Evolutionary conservation across 306 rosid species (phyloP), one percentile per base, ranked within the genome.

Genomic region (Lablab purpureus): DNA sequence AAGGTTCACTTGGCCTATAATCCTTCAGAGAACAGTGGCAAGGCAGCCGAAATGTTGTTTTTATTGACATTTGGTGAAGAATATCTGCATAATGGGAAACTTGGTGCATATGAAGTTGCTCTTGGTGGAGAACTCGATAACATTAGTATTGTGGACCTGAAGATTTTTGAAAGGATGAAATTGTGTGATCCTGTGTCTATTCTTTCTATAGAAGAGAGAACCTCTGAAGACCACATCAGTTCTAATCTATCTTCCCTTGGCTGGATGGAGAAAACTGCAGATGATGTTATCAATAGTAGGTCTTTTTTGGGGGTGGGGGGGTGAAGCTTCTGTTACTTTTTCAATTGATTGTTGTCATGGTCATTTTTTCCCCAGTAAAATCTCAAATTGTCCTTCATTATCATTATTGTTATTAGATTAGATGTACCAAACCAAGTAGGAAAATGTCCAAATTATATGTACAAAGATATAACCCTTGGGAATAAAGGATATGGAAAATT

Each of bases 231-330:
- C 68, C 82, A 59, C 12, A 23, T 79, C 63, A 78, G 55, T 83
- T 85, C 90, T 82, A 88, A 92, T 87, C 59, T 87, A 85, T 86
- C 93, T 82, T 87, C 85, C 71, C 89, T 94, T 80, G 88, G 88
- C 78, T 92, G 93, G 97, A 88, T 87, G 91, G 92, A 88, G 74
- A 84, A 84, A 77, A 43, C 88, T 82, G 87, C 88, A 69, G 90
- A 91, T 77, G 97, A 92, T 80, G 85, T 94, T 75, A 84, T 85
- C 40, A 83, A 86, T 77, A 89, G 99, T 94, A 92, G 52, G 98
- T 92, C 45, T 70, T 82, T 77, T 56, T 71, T 64, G 17, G 30
- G 37, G 37, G 19, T 2, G 23, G 2, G 4, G 17, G 12, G 79
- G 46, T 58, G 70, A 64, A 78, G 62, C 76, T 76, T 59, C 34